Conservation (phyloP, 768 basidiomycete species). For the Phaeotremella fagi region DNA sequence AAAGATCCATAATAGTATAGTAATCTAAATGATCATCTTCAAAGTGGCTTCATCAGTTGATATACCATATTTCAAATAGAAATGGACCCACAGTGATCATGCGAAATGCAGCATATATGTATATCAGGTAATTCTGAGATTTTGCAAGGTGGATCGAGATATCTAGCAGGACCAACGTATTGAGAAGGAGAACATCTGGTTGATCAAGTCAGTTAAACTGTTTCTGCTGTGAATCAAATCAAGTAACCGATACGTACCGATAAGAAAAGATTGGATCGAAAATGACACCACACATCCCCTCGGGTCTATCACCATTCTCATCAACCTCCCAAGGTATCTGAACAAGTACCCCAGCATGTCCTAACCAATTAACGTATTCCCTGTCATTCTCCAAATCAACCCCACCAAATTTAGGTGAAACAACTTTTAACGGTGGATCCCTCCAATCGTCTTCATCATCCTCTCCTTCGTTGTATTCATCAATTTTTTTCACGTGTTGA, state of each 20-base stretch:
- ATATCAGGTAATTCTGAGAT: constrained; percentile 41
- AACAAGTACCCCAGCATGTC: constrained; percentile 44
- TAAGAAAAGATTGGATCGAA: constrained; percentile 48
- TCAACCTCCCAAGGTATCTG: constrained; percentile 39
- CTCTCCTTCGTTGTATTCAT: constrained; percentile 19
- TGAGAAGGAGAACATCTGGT: constrained; percentile 47
- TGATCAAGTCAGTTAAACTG: neutral
- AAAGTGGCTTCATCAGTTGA: constrained; percentile 1
- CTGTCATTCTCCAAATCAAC: constrained; percentile 5
- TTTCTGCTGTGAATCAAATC: neutral
- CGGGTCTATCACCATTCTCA: neutral
- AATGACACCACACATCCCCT: constrained; percentile 37
- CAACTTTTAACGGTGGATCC: constrained; percentile 33
- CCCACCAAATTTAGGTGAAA: constrained; percentile 24
- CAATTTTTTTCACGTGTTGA: constrained; percentile 16
- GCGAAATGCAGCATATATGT: constrained; percentile 44
- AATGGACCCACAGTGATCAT: constrained; percentile 44
- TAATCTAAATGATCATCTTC: constrained; percentile 48
- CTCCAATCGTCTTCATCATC: constrained; percentile 41
- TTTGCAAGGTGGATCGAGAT: constrained; percentile 38
- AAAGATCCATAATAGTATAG: constrained; percentile 44
- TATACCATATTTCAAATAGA: neutral
- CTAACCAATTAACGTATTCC: constrained; percentile 43
- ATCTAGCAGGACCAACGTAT: constrained; percentile 43
- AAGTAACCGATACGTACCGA: constrained; percentile 21